Percentiles rank a stretch among this genome's conserved stretches.
Evolutionary conservation across 257 asterid genomes (phyloP).

Genomic region (Nicotiana sylvestris): DNA sequence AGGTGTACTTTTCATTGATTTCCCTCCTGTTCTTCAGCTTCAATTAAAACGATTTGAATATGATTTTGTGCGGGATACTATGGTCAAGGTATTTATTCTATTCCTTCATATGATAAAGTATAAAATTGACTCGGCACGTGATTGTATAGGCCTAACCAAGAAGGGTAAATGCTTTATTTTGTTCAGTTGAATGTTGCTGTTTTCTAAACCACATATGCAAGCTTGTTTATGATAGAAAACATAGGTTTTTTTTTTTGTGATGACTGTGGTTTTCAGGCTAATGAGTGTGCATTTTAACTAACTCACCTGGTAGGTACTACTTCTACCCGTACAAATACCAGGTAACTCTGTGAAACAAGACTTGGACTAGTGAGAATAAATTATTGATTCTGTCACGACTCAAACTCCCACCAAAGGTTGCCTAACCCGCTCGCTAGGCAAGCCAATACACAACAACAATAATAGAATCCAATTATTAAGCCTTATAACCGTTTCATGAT

Average conservation of each 20-base stretch:
- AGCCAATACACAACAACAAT: too few species aligned
- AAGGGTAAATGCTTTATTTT: neutral
- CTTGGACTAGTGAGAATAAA: neutral
- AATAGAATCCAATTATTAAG: too few species aligned
- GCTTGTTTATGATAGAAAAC: neutral
- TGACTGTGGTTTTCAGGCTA: neutral
- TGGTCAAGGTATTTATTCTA: slow-evolving; percentile 59
- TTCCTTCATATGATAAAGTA: neutral
- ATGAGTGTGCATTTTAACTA: neutral
- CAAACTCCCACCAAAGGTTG: too few species aligned
- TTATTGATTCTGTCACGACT: too few species aligned
- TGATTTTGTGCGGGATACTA: slow-evolving; percentile 70
- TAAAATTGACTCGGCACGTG: neutral
- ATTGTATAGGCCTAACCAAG: neutral
- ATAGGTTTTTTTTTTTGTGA: neutral
- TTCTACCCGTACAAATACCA: neutral
- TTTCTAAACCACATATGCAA: slow-evolving; percentile 4
- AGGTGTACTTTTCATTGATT: slow-evolving; percentile 75
- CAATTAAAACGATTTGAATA: slow-evolving; percentile 76
- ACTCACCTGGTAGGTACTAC: neutral
- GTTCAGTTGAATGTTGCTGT: neutral
- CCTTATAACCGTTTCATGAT: too few species aligned
- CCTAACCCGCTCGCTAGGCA: too few species aligned
- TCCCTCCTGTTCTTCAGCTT: slow-evolving; percentile 86
- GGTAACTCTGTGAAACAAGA: neutral